Conservation (phyloP, 2,329 filamentous ascomycete species). For the Alternaria brassicicola region DNA sequence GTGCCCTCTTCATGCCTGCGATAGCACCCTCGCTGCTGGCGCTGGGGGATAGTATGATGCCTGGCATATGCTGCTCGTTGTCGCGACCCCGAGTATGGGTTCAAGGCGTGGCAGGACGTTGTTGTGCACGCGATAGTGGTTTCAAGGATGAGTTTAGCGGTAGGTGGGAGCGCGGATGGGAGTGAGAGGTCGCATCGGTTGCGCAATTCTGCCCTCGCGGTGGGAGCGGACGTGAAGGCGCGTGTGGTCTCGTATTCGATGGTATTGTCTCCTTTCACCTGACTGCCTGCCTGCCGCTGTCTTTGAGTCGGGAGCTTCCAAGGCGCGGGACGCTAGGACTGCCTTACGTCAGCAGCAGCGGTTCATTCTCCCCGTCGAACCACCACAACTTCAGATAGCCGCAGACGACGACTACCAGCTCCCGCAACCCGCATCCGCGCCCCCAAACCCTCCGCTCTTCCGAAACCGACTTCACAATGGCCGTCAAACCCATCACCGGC, state of each 20-base stretch:
- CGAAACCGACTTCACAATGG: constrained; percentile 44
- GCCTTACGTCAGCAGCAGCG: constrained; percentile 16
- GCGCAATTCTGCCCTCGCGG: constrained; percentile 5
- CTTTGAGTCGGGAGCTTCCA: constrained; percentile 26
- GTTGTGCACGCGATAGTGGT: constrained; percentile 15
- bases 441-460: constrained; percentile 39
- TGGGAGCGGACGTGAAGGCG: constrained; percentile 11
- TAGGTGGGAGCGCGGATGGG: constrained; percentile 18
- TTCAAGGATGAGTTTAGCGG: constrained; percentile 1
- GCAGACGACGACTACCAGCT: constrained; percentile 36
- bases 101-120: neutral
- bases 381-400: constrained; percentile 40
- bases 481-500: constrained; percentile 59
- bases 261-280: constrained; percentile 23
- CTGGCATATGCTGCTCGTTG: constrained; percentile 40
- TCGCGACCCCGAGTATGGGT: constrained; percentile 12
- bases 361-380: constrained; percentile 28
- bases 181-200: constrained; percentile 13
- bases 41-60: constrained; percentile 37
- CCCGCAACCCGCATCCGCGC: constrained; percentile 34
- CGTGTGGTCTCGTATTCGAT: constrained; percentile 11
- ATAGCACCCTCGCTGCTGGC: constrained; percentile 38
- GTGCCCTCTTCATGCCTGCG: constrained; percentile 45
- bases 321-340: constrained; percentile 21
- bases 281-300: constrained; percentile 10